A percentile compares a stretch with the other conserved stretches of the same genome.
These are phyloP conservation scores for Arctostaphylos glauca DNA, from an alignment of 148 eudicot genomes.

Conservation along the genomic window DNA sequence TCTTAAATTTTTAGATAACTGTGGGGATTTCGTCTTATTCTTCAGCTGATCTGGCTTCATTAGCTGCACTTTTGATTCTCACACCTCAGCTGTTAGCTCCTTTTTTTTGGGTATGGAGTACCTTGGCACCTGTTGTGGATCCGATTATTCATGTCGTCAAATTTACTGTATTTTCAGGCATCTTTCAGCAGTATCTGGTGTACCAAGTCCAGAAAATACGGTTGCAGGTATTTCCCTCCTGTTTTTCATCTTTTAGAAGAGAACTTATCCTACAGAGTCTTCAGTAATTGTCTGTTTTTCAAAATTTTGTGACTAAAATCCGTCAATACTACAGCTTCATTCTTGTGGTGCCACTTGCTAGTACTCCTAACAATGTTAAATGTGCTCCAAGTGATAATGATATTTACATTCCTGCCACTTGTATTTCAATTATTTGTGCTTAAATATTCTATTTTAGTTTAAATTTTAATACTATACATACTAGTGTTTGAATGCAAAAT, in stretches of 20 bases:
- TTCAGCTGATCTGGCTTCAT: neutral
- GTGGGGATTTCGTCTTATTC: neutral
- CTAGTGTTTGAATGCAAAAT: neutral
- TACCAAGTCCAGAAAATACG: slow-evolving; percentile 95
- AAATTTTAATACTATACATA: neutral
- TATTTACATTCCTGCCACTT: neutral
- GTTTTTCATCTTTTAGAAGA: neutral
- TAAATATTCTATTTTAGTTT: neutral
- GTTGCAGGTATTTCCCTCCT: slow-evolving; percentile 53
- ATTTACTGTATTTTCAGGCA: slow-evolving; percentile 47
- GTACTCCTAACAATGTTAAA: neutral
- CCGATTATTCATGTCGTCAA: neutral
- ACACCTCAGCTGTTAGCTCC: neutral
- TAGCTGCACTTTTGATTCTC: neutral
- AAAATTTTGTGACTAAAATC: neutral
- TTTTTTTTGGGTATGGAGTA: neutral
- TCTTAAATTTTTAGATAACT: neutral
- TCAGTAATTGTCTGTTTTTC: neutral
- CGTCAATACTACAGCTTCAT: neutral
- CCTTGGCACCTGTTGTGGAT: neutral
- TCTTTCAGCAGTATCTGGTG: slow-evolving; percentile 90
- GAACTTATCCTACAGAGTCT: neutral
- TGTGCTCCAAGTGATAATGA: neutral
- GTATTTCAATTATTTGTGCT: neutral
- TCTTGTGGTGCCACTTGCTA: neutral